Evolutionary conservation across 257 asterid genomes (phyloP).

Genomic region (Paulownia fortunei): DNA sequence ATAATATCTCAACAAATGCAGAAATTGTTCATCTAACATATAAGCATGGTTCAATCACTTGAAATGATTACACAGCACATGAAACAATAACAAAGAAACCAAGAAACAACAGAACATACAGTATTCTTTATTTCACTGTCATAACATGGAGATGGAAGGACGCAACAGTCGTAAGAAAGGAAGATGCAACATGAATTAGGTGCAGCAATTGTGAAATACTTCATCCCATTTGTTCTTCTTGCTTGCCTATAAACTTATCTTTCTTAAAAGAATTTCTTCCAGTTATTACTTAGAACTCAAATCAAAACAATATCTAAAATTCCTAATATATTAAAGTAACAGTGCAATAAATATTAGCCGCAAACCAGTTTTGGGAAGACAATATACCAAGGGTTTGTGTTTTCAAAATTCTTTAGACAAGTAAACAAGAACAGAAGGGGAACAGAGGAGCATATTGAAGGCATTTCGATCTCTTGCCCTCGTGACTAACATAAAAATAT

Average conservation of each 20-base stretch:
- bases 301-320: background rate
- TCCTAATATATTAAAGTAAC: background rate
- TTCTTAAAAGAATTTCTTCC: background rate
- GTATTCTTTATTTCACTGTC: background rate
- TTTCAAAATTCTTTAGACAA: background rate
- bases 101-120: background rate
- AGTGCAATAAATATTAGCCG: background rate
- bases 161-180: background rate
- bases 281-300: background rate
- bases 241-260: background rate
- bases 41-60: background rate
- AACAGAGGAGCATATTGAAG: background rate
- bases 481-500: background rate
- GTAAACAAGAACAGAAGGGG: background rate
- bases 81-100: background rate
- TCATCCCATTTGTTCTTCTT: background rate
- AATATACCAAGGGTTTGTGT: background rate
- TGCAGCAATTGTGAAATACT: background rate
- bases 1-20: constrained; percentile 16
- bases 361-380: background rate
- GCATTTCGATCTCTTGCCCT: background rate
- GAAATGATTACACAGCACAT: background rate
- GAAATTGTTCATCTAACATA: background rate
- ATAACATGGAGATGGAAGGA: background rate
- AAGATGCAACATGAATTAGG: too few relatives aligned